Percentiles rank a stretch among this genome's conserved stretches.
Evolutionary conservation across 176 grass and related monocot species (phyloP).

Genomic region (Musa itinerans): DNA sequence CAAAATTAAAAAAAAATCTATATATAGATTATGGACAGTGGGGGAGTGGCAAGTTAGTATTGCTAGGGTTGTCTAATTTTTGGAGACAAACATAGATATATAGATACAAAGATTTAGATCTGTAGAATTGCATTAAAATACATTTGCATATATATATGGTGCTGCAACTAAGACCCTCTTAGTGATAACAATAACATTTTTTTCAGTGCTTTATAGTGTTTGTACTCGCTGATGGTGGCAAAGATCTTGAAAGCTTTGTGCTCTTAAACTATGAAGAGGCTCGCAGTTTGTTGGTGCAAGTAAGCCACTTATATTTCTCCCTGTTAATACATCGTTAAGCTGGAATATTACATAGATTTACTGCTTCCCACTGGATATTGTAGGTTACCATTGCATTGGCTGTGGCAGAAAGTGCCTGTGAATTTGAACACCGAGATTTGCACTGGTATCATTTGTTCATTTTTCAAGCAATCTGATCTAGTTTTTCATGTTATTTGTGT

Average conservation of each 20-base stretch:
- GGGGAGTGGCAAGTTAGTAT: background rate
- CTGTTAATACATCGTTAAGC: background rate
- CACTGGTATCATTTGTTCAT: conserved; percentile 55
- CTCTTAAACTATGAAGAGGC: conserved; percentile 61
- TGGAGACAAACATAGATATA: too few relatives aligned
- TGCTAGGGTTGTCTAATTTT: too few relatives aligned
- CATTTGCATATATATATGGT: background rate
- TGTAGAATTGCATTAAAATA: background rate
- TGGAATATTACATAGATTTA: background rate
- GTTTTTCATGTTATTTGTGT: background rate
- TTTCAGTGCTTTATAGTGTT: conserved; percentile 86
- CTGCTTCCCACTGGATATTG: background rate
- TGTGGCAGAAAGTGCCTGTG: conserved; percentile 72
- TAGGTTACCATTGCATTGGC: conserved; percentile 74
- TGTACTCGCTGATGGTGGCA: conserved; percentile 82
- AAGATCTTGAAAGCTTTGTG: conserved; percentile 73
- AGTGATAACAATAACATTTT: conserved; percentile 3
- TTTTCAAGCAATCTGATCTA: background rate
- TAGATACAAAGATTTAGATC: too few relatives aligned
- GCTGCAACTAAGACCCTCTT: background rate
- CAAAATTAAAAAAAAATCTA: background rate
- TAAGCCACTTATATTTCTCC: conserved; percentile 27
- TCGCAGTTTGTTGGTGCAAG: conserved; percentile 73
- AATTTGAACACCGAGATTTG: conserved; percentile 97
- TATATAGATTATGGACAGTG: background rate